phyloP scores from a whole-genome alignment of 2,329 filamentous ascomycete species.

The Hymenotorrendiella dingleyae region DNA sequence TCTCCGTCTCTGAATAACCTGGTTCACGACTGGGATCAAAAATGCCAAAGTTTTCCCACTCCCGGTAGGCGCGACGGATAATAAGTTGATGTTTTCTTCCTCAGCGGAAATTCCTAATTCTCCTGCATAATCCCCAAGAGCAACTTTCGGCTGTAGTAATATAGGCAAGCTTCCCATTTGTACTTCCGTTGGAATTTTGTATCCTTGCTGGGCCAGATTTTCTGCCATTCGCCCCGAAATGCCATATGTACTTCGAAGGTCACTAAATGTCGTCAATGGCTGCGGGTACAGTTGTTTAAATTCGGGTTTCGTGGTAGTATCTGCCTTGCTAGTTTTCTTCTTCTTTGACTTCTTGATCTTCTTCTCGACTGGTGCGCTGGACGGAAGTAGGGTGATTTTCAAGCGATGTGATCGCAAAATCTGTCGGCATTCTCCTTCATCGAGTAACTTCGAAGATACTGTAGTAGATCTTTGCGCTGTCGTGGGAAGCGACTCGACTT shows the following conservation, averaged over 20 bases:
- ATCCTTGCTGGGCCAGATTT: conserved; percentile 81
- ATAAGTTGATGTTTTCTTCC: conserved; percentile 55
- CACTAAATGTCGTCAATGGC: conserved; percentile 70
- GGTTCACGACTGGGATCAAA: conserved; percentile 78
- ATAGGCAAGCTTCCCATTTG: conserved; percentile 83
- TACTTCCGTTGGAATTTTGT: conserved; percentile 84
- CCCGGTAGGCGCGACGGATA: conserved; percentile 88
- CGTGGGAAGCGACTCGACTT: conserved; percentile 4
- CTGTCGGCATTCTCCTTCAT: conserved; percentile 66
- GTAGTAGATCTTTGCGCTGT: conserved; percentile 1
- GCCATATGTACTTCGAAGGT: conserved; percentile 65
- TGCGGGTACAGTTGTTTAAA: conserved; percentile 65
- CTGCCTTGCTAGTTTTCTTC: conserved; percentile 38
- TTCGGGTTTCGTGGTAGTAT: conserved; percentile 39
- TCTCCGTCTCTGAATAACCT: conserved; percentile 54
- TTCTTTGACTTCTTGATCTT: conserved; percentile 44
- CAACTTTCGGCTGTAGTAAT: conserved; percentile 54
- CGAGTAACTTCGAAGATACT: conserved; percentile 36
- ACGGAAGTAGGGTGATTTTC: conserved; percentile 73
- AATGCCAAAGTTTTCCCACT: conserved; percentile 96
- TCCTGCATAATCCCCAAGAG: conserved; percentile 36
- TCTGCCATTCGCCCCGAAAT: conserved; percentile 67
- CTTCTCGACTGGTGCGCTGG: conserved; percentile 34
- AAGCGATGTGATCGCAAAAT: conserved; percentile 75
- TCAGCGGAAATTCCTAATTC: conserved; percentile 28